phyloP scores from a whole-genome alignment of 192 early-diverging fungal species.

The Coemansia sp. region DNA sequence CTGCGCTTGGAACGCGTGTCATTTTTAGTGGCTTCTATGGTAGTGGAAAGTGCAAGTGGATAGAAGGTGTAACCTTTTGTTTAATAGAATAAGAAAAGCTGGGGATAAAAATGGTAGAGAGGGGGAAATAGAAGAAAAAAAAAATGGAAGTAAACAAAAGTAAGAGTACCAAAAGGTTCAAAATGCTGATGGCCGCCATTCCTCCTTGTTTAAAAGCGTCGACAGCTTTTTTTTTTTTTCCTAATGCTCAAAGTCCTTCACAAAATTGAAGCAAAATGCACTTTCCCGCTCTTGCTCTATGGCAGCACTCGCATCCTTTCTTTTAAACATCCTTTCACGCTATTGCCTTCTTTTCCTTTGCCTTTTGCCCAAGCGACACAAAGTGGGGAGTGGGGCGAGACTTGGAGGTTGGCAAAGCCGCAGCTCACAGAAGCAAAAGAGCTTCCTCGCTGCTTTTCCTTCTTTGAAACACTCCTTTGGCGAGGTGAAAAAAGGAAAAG shows the following conservation, averaged over 20 bases:
- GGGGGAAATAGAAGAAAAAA: neutral
- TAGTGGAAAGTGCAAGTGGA: neutral
- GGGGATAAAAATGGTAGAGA: neutral
- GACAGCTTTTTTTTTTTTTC: neutral
- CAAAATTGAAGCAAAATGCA: neutral
- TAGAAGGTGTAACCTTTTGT: neutral
- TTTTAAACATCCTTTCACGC: neutral
- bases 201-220: neutral
- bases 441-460: no score
- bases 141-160: neutral
- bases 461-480: neutral
- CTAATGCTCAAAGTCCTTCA: neutral
- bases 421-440: neutral
- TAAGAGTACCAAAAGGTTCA: neutral
- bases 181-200: neutral
- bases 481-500: neutral
- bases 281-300: neutral
- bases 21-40: neutral
- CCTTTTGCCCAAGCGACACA: neutral
- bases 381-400: neutral
- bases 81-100: no score
- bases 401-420: neutral
- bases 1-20: neutral
- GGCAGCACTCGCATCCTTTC: no score
- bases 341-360: neutral